Conservation (phyloP, 2,329 filamentous ascomycete genomes). For the Colletotrichum sp. region DNA sequence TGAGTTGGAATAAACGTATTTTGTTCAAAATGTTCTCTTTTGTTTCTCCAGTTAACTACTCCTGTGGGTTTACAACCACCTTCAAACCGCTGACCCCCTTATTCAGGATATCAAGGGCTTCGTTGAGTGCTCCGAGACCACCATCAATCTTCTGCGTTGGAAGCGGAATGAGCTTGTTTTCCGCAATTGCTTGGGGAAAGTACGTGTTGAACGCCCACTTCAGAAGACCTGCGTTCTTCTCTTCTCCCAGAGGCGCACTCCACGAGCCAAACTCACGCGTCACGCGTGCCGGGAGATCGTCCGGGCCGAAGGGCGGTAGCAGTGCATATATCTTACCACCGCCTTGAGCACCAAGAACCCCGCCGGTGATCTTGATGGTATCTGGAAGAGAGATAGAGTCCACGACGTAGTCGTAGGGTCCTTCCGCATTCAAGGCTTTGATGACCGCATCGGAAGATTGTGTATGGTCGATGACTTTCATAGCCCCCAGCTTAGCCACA, state of each 20-base stretch:
- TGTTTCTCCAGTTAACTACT: background rate
- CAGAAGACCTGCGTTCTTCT: background rate
- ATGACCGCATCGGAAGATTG: constrained; percentile 22
- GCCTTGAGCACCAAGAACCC: constrained; percentile 7
- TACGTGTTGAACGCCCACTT: constrained; percentile 1
- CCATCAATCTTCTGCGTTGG: background rate
- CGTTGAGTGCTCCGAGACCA: background rate
- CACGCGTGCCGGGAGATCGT: background rate
- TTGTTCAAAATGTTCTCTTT: background rate
- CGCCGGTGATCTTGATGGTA: constrained; percentile 24
- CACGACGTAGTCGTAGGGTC: constrained; percentile 30
- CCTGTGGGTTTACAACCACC: background rate
- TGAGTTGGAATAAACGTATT: background rate
- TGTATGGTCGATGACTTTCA: constrained; percentile 48
- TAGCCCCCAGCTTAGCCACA: constrained; percentile 48
- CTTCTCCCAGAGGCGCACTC: background rate
- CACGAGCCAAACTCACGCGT: background rate
- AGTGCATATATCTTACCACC: background rate
- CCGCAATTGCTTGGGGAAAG: background rate
- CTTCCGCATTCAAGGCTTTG: constrained; percentile 25
- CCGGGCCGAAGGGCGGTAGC: background rate
- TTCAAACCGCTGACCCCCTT: constrained; percentile 4
- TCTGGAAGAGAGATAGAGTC: constrained; percentile 31
- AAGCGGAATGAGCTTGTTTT: background rate
- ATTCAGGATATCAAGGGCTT: background rate